A percentile compares a stretch with the other conserved stretches of the same genome.
Evolutionary conservation across 2,329 filamentous ascomycete species (phyloP).

Genomic region (Colletotrichum eremochloae): DNA sequence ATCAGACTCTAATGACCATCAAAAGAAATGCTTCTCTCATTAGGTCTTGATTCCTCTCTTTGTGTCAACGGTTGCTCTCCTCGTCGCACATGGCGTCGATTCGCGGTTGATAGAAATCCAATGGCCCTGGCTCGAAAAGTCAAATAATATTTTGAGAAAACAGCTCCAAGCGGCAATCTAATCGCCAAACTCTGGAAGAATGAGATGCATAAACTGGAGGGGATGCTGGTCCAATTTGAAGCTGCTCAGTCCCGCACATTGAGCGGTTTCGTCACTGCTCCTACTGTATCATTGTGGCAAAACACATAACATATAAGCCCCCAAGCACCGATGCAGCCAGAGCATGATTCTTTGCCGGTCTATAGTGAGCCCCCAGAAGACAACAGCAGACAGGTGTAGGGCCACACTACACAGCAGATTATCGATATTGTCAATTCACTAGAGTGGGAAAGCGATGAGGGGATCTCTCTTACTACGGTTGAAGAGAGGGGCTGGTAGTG

Average conservation of each 20-base stretch:
- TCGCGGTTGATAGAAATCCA: constrained; percentile 52
- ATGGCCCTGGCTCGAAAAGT: constrained; percentile 56
- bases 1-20: too few species aligned
- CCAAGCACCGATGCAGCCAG: not conserved
- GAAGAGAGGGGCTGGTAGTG: not conserved
- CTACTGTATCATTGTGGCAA: constrained; percentile 3
- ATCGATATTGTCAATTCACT: constrained; percentile 37
- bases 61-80: constrained; percentile 57
- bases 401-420: constrained; percentile 33
- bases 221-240: constrained; percentile 49
- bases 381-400: constrained; percentile 36
- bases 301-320: not conserved
- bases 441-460: constrained; percentile 36
- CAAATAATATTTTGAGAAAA: constrained; percentile 60
- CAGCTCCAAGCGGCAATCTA: constrained; percentile 59
- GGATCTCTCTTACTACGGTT: constrained; percentile 36
- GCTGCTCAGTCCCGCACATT: not conserved
- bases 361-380: constrained; percentile 16
- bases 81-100: constrained; percentile 55
- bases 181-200: constrained; percentile 59
- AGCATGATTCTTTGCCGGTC: not conserved
- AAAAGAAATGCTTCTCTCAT: constrained; percentile 54
- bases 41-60: constrained; percentile 57
- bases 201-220: constrained; percentile 61
- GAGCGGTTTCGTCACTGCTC: not conserved